Percentiles rank a stretch among this genome's conserved stretches.
These are phyloP conservation scores for Schwanniomyces polymorphus DNA, from an alignment of 805 yeast species.

Conservation along the genomic window DNA sequence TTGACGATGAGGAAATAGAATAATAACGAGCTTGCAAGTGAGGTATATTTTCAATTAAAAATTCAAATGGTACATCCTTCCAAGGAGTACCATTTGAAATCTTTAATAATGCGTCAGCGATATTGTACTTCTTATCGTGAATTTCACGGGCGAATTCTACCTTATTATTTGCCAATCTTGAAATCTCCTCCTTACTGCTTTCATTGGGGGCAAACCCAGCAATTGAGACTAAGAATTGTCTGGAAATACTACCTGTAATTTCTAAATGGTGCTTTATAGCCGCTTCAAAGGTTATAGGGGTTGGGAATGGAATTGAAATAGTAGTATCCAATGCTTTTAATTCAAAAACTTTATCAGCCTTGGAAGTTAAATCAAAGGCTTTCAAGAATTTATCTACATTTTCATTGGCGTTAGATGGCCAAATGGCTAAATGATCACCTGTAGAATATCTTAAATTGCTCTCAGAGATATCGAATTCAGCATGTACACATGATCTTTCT, in stretches of 20 bases:
- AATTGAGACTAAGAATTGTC: conserved; percentile 75
- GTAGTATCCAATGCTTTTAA: conserved; percentile 74
- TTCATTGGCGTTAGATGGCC: conserved; percentile 88
- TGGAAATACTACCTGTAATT: conserved; percentile 89
- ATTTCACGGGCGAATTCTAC: conserved; percentile 65
- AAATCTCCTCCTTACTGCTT: conserved; percentile 49
- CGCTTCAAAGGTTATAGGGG: conserved; percentile 88
- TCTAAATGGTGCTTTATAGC: conserved; percentile 84
- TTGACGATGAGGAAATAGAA: conserved; percentile 89
- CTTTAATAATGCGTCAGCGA: conserved; percentile 69
- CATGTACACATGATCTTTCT: conserved; percentile 81
- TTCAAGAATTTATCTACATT: conserved; percentile 65
- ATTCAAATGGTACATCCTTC: conserved; percentile 78
- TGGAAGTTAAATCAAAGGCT: conserved; percentile 59
- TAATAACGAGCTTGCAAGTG: conserved; percentile 92
- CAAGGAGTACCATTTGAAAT: conserved; percentile 70
- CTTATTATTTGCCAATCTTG: conserved; percentile 65
- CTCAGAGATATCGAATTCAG: conserved; percentile 78
- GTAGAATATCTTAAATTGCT: conserved; percentile 83
- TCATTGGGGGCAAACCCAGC: conserved; percentile 80
- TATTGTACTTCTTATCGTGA: conserved; percentile 58
- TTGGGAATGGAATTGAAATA: conserved; percentile 60
- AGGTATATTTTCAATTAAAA: conserved; percentile 76
- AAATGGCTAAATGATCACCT: conserved; percentile 93
- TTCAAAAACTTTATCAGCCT: conserved; percentile 56